Conservation (phyloP, 2,329 filamentous ascomycete species). For the Dryadomyces quercus-mongolicae region DNA sequence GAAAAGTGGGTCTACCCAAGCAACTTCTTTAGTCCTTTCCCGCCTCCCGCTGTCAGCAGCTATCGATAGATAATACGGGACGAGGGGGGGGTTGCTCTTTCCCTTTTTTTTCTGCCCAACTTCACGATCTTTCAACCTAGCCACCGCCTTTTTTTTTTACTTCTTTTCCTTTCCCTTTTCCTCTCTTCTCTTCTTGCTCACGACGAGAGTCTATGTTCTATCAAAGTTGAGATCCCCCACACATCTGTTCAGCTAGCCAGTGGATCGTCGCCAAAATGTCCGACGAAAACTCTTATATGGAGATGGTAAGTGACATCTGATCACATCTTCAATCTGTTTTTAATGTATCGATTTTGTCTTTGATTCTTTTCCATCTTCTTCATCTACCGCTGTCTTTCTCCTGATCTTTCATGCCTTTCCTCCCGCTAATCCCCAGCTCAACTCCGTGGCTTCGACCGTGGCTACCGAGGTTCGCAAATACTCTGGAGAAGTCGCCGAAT, state of each 20-base stretch:
- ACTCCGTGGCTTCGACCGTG: conserved; percentile 38
- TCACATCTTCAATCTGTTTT: neutral
- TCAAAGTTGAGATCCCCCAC: too few species aligned
- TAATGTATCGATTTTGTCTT: neutral
- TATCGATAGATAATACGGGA: neutral
- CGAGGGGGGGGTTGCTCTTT: neutral
- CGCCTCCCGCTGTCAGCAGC: neutral
- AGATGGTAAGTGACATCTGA: neutral
- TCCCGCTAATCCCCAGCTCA: conserved; percentile 26
- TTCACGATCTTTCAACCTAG: neutral
- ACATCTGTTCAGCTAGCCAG: neutral
- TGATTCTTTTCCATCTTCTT: neutral
- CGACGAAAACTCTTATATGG: neutral
- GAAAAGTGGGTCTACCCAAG: neutral
- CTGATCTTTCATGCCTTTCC: neutral
- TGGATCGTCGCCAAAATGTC: neutral
- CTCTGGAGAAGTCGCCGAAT: conserved; percentile 61
- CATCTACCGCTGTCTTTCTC: neutral
- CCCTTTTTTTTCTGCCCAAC: conserved; percentile 4
- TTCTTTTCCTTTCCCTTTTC: neutral
- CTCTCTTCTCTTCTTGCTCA: neutral
- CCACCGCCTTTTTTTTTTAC: conserved; percentile 4
- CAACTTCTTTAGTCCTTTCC: neutral
- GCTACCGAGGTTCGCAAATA: conserved; percentile 57
- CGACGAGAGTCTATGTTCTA: too few species aligned